phyloP scores from a whole-genome alignment of 2,329 filamentous ascomycete species.

The Juglanconis sp. region DNA sequence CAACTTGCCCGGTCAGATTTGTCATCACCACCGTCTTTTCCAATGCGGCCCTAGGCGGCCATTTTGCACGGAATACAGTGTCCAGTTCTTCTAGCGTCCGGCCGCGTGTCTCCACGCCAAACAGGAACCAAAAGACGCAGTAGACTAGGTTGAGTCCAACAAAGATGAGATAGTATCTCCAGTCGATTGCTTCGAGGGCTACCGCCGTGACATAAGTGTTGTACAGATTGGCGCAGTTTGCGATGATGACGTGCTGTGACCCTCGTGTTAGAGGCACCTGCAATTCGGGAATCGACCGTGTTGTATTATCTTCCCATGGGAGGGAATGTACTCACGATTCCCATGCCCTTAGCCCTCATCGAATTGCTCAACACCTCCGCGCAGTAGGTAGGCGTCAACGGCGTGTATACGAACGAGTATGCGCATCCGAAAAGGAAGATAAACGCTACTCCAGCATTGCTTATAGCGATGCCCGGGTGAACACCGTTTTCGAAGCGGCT shows the following conservation, averaged over 20 bases:
- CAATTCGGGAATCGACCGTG: neutral
- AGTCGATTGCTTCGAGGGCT: constrained; percentile 29
- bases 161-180: constrained; percentile 30
- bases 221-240: constrained; percentile 30
- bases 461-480: neutral
- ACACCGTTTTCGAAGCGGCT: constrained; percentile 20
- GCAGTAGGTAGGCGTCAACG: constrained; percentile 19
- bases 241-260: constrained; percentile 23
- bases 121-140: constrained; percentile 25
- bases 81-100: constrained; percentile 43
- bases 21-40: constrained; percentile 29
- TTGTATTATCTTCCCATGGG: no score
- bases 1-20: constrained; percentile 15
- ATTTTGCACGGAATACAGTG: constrained; percentile 36
- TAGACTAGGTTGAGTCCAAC: constrained; percentile 31
- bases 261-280: constrained; percentile 1
- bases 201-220: constrained; percentile 31
- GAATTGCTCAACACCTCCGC: constrained; percentile 18
- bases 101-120: constrained; percentile 30
- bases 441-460: constrained; percentile 17
- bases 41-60: constrained; percentile 35
- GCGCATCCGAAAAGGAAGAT: constrained; percentile 19
- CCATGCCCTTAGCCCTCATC: constrained; percentile 23
- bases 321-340: constrained; percentile 23
- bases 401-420: constrained; percentile 20